These are phyloP conservation scores for Paraphaeosphaeria minitans DNA, from an alignment of 2,329 filamentous ascomycete genomes.

Conservation along the genomic window DNA sequence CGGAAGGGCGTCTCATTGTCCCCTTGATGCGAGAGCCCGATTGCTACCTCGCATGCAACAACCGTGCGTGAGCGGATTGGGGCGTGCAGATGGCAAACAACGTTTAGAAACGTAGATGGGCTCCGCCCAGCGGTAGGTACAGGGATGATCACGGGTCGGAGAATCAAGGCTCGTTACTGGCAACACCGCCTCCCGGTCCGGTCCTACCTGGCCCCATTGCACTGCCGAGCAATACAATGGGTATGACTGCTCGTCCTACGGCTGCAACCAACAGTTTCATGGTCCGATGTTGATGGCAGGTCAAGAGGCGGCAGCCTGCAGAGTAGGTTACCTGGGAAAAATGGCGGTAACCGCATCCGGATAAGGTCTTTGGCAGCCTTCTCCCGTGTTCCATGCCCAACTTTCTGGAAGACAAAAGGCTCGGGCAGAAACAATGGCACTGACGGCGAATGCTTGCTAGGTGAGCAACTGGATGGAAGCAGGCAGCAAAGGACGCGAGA, in stretches of 20 bases:
- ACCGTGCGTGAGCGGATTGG: slow-evolving; percentile 29
- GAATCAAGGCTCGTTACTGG: slow-evolving; percentile 14
- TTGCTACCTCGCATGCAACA: slow-evolving; percentile 40
- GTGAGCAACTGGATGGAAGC: not conserved
- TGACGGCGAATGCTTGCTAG: not conserved
- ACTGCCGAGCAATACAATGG: slow-evolving; percentile 19
- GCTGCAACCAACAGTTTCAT: slow-evolving; percentile 29
- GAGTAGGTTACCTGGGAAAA: slow-evolving; percentile 24
- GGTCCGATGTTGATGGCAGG: slow-evolving; percentile 18
- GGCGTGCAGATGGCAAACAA: slow-evolving; percentile 37
- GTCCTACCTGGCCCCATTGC: slow-evolving; percentile 24
- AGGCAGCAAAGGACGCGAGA: not conserved
- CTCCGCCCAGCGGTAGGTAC: slow-evolving; percentile 12
- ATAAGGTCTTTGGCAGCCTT: slow-evolving; percentile 18
- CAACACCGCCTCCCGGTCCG: slow-evolving; percentile 20
- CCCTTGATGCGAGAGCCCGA: slow-evolving; percentile 34
- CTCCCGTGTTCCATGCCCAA: slow-evolving; percentile 25
- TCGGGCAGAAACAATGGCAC: not conserved
- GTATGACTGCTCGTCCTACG: slow-evolving; percentile 34
- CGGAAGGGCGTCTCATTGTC: slow-evolving; percentile 36
- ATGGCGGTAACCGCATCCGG: slow-evolving; percentile 14
- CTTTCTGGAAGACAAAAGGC: slow-evolving; percentile 23
- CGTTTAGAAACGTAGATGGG: slow-evolving; percentile 18
- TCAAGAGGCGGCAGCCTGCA: slow-evolving; percentile 33
- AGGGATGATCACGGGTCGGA: slow-evolving; percentile 20